Base-by-base conservation (phyloP, 2,329 filamentous ascomycete genomes). In the Byssochlamys sp. region DNA sequence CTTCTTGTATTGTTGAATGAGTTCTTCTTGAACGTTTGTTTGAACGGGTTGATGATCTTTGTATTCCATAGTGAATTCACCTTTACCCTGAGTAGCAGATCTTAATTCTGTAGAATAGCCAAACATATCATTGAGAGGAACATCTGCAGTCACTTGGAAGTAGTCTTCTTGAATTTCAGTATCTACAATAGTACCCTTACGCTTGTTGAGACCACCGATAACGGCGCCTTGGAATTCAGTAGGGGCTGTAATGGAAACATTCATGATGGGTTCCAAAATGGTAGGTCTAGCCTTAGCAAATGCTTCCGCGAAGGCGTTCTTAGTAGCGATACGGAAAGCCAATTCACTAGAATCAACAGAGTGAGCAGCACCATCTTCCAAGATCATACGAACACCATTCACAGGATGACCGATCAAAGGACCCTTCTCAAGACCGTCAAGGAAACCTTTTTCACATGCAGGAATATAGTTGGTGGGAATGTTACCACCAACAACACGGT, bases 21-120 rank as follows among this genome's bases (percentile, higher is more conserved):
- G 73, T 70, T 89, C 86, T 73, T 83, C 4, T 35, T 59, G 65
- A n/a, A 60, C 6, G 61, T 58, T 7, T 25, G 48, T 27, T 14
- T 52, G 88, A 59, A 94, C 90, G 55, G 90, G 81, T 55, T 89
- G 85, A 69, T 99, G 99, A 77, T 97, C 92, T 74, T 89, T 94
- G 70, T 99, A 99, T 77, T 99, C 94, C 94, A 99, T 97, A 68
- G 84, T 88, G 71, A 96, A 99, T 78, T 99, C 94, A 68, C 94
- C 94, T 82, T 99, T 99, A 61, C 94, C 94, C 78, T 99, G 94
- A 1, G 91, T 97, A 25, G 91, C 89, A 12, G 94, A 94, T 66
- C 94, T 84, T 64, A 99, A 77, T 75, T 96, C 89, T 49, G 86
- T 89, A 68, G 86, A 91, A 78, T 99, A 97, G 62, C 94, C 94